Evolutionary conservation across 139 green algal species (phyloP), one percentile per base, ranked within the genome.

Genomic region (Gonium pectorale): DNA sequence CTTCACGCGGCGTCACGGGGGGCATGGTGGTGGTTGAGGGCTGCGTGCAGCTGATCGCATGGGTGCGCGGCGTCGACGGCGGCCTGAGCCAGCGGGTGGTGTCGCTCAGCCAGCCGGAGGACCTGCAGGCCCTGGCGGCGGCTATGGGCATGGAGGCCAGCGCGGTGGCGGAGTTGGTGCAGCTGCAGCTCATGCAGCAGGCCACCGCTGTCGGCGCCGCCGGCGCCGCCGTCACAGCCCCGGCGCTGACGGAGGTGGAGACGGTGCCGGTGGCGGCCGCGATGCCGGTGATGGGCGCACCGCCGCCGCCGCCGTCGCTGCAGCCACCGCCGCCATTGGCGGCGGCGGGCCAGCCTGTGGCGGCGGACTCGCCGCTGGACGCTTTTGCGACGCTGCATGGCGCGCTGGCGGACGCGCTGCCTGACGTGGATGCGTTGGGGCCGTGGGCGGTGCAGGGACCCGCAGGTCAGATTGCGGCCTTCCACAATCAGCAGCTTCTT

Each of bases 1-100:
- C 66, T 17, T 11, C 29, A 21, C 15, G 29, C 43, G 5, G 68
- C n/a, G 21, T 13, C 19, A 79, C 46, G 33, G 72, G 51, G 24
- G 72, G 72, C 35, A 15, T 80, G 51, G 51, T 80, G 51, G 51
- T 51, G 9, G 52, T 80, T 22, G n/a, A 24, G 35, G 72, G 72
- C 35, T 80, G 72, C 52, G 72, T 80, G 72, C 72, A 80, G 72
- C 72, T 80, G 33, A 67, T 80, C 52, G 72, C 51, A 13, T 80
- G 72, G 72, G 22, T 67, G 5, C 33, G 72, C 2, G 52, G 51
- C 5, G 6, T 80, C 51, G 37, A 51, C 8, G 72, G 46, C 26
- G 6, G 46, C 24, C 46, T 64, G 70, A 33, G 17, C 31, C 70
- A 64, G 70, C 46, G 26, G 46, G 19, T 49, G 70, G 0, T 43